Evolutionary conservation across 2,329 filamentous ascomycete genomes (phyloP), one percentile per base, ranked within the genome.

Genomic region (Fusarium siculi): DNA sequence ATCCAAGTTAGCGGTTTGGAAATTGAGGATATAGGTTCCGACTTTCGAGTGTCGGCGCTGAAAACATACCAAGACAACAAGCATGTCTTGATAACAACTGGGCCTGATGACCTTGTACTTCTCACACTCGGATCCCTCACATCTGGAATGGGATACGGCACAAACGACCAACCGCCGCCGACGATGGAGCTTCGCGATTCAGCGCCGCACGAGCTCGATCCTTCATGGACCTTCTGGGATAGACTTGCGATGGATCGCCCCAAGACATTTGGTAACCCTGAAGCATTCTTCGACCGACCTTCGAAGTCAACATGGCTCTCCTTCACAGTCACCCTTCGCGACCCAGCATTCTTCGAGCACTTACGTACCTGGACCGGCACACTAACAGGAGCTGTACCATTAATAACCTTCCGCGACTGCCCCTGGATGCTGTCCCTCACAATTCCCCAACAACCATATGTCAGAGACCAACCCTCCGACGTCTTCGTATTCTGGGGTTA

Each of bases 281-380:
- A 78, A 18, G 76, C 67, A 4, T 78, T 78, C 59, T 78, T 78
- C 46, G 76, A 78, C n/a, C 73, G 76, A 2, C 76, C 76, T 0
- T 77, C 74, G 30, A 78, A 78, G 52, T 78, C 76, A 15, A 78
- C 71, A 4, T 78, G 76, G 76, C 72, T 78, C 15, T 78, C 76
- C 7, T 78, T 78, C 32, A 78, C 76, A 1, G 65, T 74, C 1
- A 78, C 76, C 0, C 66, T 78, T n/a, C 74, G 61, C 7, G 75
- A 78, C 25, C 46, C 57, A 19, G 64, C 59, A 3, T 78, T 78
- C 56, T 77, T 71, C 9, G 37, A 77, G n/a, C 43, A 78, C 37
- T 36, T 78, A 7, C 66, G 68, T n/a, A 50, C 37, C 21, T 78
- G 76, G 76, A 74, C 76, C 0, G 76, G 76, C 4, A 78, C 76